phyloP scores from a whole-genome alignment of 257 asterid species.

The Eustoma russellianum region DNA sequence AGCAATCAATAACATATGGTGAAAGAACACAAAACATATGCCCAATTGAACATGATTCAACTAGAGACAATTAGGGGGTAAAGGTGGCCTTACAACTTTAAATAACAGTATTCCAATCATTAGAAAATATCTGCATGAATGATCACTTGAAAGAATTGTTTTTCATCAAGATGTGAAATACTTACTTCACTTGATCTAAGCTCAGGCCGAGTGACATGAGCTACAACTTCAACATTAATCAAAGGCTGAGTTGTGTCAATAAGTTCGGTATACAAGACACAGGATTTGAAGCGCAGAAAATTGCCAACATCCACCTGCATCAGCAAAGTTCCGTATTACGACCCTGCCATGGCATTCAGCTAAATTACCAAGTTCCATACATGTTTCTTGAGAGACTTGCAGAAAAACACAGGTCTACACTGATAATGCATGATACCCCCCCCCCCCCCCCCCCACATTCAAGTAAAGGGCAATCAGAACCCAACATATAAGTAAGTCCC shows the following conservation, averaged over 20 bases:
- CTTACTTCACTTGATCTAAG: slow-evolving; percentile 74
- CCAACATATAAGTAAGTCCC: neutral
- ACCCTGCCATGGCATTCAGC: neutral
- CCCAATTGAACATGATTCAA: too few species aligned
- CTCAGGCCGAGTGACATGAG: slow-evolving; percentile 87
- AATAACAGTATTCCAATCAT: neutral
- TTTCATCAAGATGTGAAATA: neutral
- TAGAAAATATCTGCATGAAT: neutral
- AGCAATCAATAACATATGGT: too few species aligned
- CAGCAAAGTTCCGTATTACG: slow-evolving; percentile 7
- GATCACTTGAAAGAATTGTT: neutral
- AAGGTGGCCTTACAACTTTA: neutral
- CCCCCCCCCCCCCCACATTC: too few species aligned
- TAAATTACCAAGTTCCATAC: neutral
- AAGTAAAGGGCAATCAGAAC: too few species aligned
- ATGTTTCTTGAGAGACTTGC: neutral
- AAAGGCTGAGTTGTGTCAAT: slow-evolving; percentile 48
- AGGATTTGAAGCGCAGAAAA: slow-evolving; percentile 83
- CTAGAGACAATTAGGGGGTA: neutral
- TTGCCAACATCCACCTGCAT: slow-evolving; percentile 92
- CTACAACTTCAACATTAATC: slow-evolving; percentile 88
- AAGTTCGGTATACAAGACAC: slow-evolving; percentile 71
- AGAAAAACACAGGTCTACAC: neutral
- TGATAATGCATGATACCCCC: too few species aligned
- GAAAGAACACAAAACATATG: neutral